A percentile compares a stretch with the other conserved stretches of the same genome.
phyloP scores from a whole-genome alignment of 2,329 filamentous ascomycete species.

The Aspergillus thermomutatus region DNA sequence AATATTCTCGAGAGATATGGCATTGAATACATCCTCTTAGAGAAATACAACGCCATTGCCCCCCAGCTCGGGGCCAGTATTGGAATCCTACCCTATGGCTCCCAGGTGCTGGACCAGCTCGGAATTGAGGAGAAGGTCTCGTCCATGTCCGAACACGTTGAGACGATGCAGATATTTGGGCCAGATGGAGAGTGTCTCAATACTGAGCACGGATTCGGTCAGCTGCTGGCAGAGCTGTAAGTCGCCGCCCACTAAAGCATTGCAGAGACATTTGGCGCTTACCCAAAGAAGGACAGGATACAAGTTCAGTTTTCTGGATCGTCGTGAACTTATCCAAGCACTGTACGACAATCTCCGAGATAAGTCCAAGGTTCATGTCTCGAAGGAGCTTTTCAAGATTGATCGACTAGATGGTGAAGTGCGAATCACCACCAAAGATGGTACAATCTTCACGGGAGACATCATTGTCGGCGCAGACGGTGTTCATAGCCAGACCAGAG shows the following conservation, averaged over 20 bases:
- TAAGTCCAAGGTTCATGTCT: conserved; percentile 26
- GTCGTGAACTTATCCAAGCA: conserved; percentile 32
- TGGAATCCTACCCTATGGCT: conserved; percentile 42
- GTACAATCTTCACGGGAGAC: conserved; percentile 29
- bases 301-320: conserved; percentile 29
- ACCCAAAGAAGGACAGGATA: conserved; percentile 2
- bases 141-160: not conserved
- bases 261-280: too few relatives aligned
- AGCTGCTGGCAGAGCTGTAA: conserved; percentile 3
- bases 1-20: conserved; percentile 44
- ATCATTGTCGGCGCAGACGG: conserved; percentile 46
- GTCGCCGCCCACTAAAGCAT: not conserved
- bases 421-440: conserved; percentile 32
- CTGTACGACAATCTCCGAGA: conserved; percentile 31
- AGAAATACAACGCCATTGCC: conserved; percentile 32
- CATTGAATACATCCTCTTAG: conserved; percentile 51
- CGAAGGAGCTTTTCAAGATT: conserved; percentile 21
- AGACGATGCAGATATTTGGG: not conserved
- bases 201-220: not conserved
- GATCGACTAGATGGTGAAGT: conserved; percentile 17
- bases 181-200: conserved; percentile 3
- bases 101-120: conserved; percentile 51
- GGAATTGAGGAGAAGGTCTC: conserved; percentile 35
- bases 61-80: conserved; percentile 50
- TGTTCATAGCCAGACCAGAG: conserved; percentile 38